Conservation (phyloP, 768 basidiomycete species). For the Lyophyllum decastes region DNA sequence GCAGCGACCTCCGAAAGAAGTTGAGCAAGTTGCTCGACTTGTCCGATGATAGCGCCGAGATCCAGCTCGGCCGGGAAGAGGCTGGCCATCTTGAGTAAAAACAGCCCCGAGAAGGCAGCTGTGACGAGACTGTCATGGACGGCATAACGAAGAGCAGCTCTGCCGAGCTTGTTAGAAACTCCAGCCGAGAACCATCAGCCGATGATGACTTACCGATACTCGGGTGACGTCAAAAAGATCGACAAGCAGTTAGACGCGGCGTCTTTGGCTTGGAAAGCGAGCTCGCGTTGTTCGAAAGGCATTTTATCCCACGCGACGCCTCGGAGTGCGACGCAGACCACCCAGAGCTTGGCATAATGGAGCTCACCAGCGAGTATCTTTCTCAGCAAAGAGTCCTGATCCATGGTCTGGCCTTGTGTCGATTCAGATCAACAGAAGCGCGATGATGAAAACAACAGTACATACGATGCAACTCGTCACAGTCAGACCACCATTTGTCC, state of each 20-base stretch:
- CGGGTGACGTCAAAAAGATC: conserved; percentile 79
- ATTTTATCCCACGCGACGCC: conserved; percentile 96
- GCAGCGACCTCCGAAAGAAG: conserved; percentile 91
- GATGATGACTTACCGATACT: conserved; percentile 68
- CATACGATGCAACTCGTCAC: conserved; percentile 81
- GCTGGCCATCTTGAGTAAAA: conserved; percentile 92
- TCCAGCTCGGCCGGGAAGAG: conserved; percentile 88
- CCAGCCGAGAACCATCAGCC: background rate
- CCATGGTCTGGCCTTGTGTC: conserved; percentile 68
- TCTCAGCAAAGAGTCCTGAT: conserved; percentile 81
- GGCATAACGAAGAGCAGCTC: conserved; percentile 88
- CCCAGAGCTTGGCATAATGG: conserved; percentile 93
- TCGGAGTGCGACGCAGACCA: conserved; percentile 88
- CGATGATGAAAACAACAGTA: conserved; percentile 5
- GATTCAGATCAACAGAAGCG: conserved; percentile 9
- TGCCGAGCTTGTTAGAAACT: conserved; percentile 25
- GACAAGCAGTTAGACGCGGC: conserved; percentile 85
- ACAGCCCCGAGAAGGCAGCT: conserved; percentile 88
- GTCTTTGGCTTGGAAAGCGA: conserved; percentile 95
- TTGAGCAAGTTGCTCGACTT: conserved; percentile 91
- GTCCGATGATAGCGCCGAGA: conserved; percentile 69
- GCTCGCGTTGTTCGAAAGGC: conserved; percentile 91
- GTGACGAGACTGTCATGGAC: conserved; percentile 93
- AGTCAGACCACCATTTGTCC: conserved; percentile 90
- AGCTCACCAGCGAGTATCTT: conserved; percentile 89